phyloP scores from a whole-genome alignment of 352 stramenopile species.

The Globisporangium acanthophoron region DNA sequence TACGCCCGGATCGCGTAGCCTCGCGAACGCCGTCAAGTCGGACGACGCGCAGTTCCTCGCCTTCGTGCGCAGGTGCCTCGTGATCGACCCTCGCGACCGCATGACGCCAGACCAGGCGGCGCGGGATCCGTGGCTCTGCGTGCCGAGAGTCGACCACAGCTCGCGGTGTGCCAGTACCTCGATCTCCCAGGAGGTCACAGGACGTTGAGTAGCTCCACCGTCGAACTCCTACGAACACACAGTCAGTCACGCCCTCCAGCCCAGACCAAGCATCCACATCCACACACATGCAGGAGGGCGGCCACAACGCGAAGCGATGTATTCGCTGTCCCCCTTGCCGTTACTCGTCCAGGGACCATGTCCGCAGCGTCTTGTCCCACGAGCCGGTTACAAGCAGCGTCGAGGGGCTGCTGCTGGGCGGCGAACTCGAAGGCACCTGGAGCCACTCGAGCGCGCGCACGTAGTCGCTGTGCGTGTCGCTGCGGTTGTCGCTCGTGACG shows the following conservation, averaged over 20 bases:
- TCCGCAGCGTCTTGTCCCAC: conserved; percentile 59
- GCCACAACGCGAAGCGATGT: neutral
- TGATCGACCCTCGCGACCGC: conserved; percentile 52
- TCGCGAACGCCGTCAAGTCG: conserved; percentile 31
- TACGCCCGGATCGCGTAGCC: conserved; percentile 25
- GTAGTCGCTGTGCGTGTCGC: conserved; percentile 52
- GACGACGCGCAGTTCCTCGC: conserved; percentile 51
- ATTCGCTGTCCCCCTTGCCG: neutral
- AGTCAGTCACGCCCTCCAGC: too few relatives aligned
- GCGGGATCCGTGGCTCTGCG: conserved; percentile 50
- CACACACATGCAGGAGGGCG: too few relatives aligned
- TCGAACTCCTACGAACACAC: too few relatives aligned
- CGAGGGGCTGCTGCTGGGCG: neutral
- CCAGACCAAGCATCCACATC: too few relatives aligned
- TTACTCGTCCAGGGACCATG: conserved; percentile 28
- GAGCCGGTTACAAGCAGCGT: conserved; percentile 41
- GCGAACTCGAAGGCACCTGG: conserved; percentile 10
- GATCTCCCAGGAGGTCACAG: neutral
- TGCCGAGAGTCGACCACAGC: neutral
- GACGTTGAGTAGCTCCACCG: neutral
- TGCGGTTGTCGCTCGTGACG: neutral
- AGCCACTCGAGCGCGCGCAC: conserved; percentile 70
- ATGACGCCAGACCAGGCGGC: conserved; percentile 53
- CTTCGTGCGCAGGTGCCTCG: conserved; percentile 64
- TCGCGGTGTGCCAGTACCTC: neutral